Base-by-base conservation (phyloP, 2,329 filamentous ascomycete genomes). In the Calonectria montana region DNA sequence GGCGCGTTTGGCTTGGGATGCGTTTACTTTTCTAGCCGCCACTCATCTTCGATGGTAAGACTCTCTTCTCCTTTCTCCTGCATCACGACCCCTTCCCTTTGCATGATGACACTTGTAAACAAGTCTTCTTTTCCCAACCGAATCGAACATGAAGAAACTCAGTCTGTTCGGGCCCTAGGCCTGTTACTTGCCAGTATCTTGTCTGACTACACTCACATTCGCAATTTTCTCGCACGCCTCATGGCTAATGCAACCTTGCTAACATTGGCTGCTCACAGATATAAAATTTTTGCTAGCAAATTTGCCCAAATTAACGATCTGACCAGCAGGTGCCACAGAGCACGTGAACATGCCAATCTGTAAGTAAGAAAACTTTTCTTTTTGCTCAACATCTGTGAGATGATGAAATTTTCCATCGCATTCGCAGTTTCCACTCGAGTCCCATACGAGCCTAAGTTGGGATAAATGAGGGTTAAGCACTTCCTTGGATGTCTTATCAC, bases 111-210 rank as follows among this genome's bases (percentile, higher is more conserved):
- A 94, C 88, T 86, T 83, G 82, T 83, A 84, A 82, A 86, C 85
- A 88, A 87, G 88, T 93, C 93, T 95, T 95, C 93, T 94, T 95
- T 95, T 94, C 92, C 92, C 90, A 92, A 88, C 93, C 87, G 93
- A 96, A 89, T 94, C 94, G 94, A 91, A 93, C 92, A 92, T 96
- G 94, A 95, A 91, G 92, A 94, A 92, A 70, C 87, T 86, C 82
- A 87, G 88, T 89, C 89, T 93, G 87, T 89, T 87, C 91, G 92
- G 92, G 91, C 87, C 86, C 85, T 85, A 85, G 83, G 89, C 91
- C 92, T 94, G 94, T 93, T 95, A 95, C 94, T 95, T 94, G 94
- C 94, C 94, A 96, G 94, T 95, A 95, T 92, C 88, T 87, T 91
- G 91, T 94, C 93, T 95, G 93, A 95, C 80, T 79, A 75, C 74